phyloP scores from a whole-genome alignment of 2,329 filamentous ascomycete species.

The Clarireedia monteithiana region DNA sequence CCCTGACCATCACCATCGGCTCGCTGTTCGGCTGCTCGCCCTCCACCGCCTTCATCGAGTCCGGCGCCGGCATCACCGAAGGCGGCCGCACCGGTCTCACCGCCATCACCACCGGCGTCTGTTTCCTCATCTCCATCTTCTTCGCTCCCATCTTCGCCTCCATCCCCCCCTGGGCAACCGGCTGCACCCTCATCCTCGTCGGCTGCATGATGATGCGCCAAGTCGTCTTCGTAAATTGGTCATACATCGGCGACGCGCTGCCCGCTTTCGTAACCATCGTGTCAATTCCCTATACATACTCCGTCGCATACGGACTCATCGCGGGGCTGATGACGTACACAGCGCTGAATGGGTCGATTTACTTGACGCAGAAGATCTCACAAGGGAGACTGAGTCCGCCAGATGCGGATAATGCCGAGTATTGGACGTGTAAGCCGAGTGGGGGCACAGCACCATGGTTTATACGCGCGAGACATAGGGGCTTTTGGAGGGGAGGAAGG shows the following conservation, averaged over 20 bases:
- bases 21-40: conserved; percentile 63
- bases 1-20: conserved; percentile 62
- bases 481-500: conserved; percentile 19
- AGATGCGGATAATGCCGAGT: conserved; percentile 47
- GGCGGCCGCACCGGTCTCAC: conserved; percentile 68
- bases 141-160: conserved; percentile 72
- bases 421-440: conserved; percentile 44
- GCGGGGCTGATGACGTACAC: conserved; percentile 51
- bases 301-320: conserved; percentile 69
- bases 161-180: conserved; percentile 71
- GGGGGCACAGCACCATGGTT: conserved; percentile 49
- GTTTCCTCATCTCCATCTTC: conserved; percentile 65
- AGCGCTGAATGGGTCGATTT: conserved; percentile 45
- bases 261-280: conserved; percentile 70
- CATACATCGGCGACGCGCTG: conserved; percentile 66
- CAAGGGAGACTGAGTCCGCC: conserved; percentile 41
- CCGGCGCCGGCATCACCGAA: conserved; percentile 67
- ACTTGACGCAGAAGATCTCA: conserved; percentile 38
- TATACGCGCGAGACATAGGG: conserved; percentile 25
- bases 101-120: conserved; percentile 59
- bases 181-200: conserved; percentile 64
- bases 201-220: conserved; percentile 73
- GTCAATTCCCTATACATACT: conserved; percentile 73
- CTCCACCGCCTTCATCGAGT: conserved; percentile 69
- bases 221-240: conserved; percentile 68